Base-by-base conservation (phyloP, 2,329 filamentous ascomycete species). In the Penicillium sp. region DNA sequence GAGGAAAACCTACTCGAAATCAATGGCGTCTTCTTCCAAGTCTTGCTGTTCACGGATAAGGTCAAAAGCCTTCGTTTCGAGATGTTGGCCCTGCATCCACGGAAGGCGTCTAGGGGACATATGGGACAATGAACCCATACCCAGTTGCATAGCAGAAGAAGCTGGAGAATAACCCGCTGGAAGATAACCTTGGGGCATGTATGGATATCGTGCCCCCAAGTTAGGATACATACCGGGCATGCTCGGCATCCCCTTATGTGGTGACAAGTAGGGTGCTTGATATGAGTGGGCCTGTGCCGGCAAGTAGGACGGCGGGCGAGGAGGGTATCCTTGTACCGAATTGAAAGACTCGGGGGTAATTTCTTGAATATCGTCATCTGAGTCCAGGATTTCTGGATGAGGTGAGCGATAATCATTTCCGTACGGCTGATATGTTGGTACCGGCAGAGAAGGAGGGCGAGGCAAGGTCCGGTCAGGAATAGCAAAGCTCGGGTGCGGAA, bases 331-430 rank as follows among this genome's bases (percentile, higher is more conserved):
- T 27, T 7, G 16, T 27, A 7, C 35, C n/a, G 51, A 53, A 44
- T 21, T 4, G 53, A 25, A 29, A 53, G 16, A 39, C 6, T 52
- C 50, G 7, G 37, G 27, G 3, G 26, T 46, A 25, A 53, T 72
- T 52, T 75, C 73, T 46, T 69, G 59, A n/a, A 75, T 27, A 57
- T 75, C 73, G 54, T 54, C 52, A 42, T 39, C 35, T 9, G 51
- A 48, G 25, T 47, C 43, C 3, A 29, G 4, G 2, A 9, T 33
- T 9, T 35, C 29, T 37, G 43, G 29, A 21, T 21, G 23, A 23
- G 29, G 29, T 11, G 27, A 33, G 5, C 37, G 37, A 25, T 31
- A 37, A 6, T 37, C 8, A 4, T 11, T 51, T 21, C 23, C 25
- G 16, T 21, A 13, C 13, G 27, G 1, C 25, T 7, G 19, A 51